A percentile compares a stretch with the other conserved stretches of the same genome.
Evolutionary conservation across 2,329 filamentous ascomycete genomes (phyloP).

Genomic region (Amauroascus niger): DNA sequence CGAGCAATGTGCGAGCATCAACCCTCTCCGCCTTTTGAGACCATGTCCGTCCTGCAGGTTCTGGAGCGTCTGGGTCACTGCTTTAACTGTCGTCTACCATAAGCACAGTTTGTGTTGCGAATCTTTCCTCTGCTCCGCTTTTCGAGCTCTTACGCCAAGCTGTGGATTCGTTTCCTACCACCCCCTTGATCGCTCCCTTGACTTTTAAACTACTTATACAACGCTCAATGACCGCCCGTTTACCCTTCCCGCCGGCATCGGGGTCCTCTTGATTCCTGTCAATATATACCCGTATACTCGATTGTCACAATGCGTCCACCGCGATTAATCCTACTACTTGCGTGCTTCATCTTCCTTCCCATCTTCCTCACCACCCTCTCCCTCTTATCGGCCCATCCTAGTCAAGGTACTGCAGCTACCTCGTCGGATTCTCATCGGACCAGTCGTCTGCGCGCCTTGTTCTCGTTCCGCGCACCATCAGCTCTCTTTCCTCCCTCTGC

Average conservation of each 20-base stretch:
- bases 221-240: conserved; percentile 6
- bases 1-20: not conserved
- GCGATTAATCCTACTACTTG: conserved; percentile 38
- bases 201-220: not conserved
- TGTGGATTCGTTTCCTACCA: not conserved
- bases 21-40: not conserved
- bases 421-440: conserved; percentile 30
- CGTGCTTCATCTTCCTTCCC: conserved; percentile 41
- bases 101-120: not conserved
- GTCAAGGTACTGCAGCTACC: conserved; percentile 29
- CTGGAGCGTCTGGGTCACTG: not conserved
- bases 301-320: conserved; percentile 38
- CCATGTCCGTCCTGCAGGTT: not conserved
- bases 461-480: conserved; percentile 65
- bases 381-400: conserved; percentile 33
- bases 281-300: conserved; percentile 15
- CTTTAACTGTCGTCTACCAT: not conserved
- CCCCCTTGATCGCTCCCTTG: not conserved
- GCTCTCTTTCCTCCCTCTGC: conserved; percentile 91
- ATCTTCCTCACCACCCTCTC: conserved; percentile 42
- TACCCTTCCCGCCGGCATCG: not conserved
- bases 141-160: not conserved
- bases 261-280: not conserved
- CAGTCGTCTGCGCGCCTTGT: conserved; percentile 48
- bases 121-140: too few species aligned